These are phyloP conservation scores for Kodamaea neixiangensis DNA, from an alignment of 805 yeast species.

Conservation along the genomic window DNA sequence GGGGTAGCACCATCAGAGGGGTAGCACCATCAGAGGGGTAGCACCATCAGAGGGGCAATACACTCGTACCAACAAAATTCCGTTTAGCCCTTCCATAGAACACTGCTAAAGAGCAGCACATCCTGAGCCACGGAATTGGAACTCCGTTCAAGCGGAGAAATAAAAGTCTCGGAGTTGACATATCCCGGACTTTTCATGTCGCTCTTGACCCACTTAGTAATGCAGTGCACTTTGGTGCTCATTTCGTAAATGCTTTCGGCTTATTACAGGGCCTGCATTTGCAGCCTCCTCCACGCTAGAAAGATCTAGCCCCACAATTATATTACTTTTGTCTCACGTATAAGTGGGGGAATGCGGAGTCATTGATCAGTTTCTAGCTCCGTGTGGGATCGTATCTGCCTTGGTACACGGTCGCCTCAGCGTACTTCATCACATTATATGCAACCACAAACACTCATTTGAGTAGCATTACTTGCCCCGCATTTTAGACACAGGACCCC, in stretches of 20 bases:
- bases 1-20: too few relatives aligned
- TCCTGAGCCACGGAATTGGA: too few relatives aligned
- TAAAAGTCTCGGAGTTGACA: not conserved
- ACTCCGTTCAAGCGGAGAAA: not conserved
- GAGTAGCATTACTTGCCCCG: too few relatives aligned
- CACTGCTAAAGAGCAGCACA: too few relatives aligned
- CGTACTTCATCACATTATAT: not conserved
- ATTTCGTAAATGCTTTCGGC: not conserved
- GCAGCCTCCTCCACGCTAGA: too few relatives aligned
- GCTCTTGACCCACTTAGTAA: not conserved
- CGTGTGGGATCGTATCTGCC: not conserved
- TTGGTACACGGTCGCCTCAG: not conserved
- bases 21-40: too few relatives aligned
- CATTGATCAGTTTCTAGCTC: not conserved
- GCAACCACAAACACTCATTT: too few relatives aligned
- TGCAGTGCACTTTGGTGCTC: not conserved
- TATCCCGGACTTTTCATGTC: not conserved
- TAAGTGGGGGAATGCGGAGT: not conserved
- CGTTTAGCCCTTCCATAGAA: too few relatives aligned
- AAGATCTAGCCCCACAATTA: not conserved
- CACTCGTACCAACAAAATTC: not conserved
- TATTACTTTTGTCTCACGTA: not conserved
- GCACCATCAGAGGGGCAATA: too few relatives aligned
- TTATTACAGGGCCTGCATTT: too few relatives aligned
- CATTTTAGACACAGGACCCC: too few relatives aligned